Evolutionary conservation across 1,284 basidiomycete species (phyloP).

Genomic region (Vanrija pseudolonga): DNA sequence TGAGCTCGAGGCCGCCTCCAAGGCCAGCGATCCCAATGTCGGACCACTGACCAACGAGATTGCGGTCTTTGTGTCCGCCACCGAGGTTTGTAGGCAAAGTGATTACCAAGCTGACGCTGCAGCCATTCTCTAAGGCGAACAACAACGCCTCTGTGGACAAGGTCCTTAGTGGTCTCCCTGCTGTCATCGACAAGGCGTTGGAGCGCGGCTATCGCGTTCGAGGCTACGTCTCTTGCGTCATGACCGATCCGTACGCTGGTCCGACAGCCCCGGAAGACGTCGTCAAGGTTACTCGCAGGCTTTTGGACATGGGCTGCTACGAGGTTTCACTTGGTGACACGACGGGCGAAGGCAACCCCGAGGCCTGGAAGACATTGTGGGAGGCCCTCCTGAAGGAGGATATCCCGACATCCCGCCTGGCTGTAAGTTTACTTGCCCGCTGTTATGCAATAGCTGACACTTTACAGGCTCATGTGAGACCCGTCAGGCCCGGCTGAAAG

Average conservation of each 20-base stretch:
- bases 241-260: conserved; percentile 83
- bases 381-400: conserved; percentile 61
- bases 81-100: conserved; percentile 54
- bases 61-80: conserved; percentile 82
- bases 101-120: not conserved
- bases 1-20: conserved; percentile 36
- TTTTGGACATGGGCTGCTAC: conserved; percentile 89
- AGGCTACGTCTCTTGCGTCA: conserved; percentile 76
- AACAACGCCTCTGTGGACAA: conserved; percentile 73
- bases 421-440: conserved; percentile 63
- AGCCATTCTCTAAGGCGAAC: conserved; percentile 77
- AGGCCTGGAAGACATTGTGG: conserved; percentile 63
- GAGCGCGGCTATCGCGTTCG: conserved; percentile 68
- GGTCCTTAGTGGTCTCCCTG: conserved; percentile 62
- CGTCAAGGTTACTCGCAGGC: conserved; percentile 63
- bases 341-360: conserved; percentile 78
- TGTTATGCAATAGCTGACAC: conserved; percentile 1
- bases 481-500: not conserved
- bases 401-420: conserved; percentile 53
- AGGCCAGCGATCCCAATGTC: conserved; percentile 8
- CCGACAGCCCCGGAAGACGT: conserved; percentile 65
- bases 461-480: conserved; percentile 53
- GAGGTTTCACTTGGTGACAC: conserved; percentile 91
- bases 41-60: conserved; percentile 68
- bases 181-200: conserved; percentile 62